Evolutionary conservation across 1,284 basidiomycete species (phyloP), one percentile per base, ranked within the genome.

Genomic region (Xanthoconium separans): DNA sequence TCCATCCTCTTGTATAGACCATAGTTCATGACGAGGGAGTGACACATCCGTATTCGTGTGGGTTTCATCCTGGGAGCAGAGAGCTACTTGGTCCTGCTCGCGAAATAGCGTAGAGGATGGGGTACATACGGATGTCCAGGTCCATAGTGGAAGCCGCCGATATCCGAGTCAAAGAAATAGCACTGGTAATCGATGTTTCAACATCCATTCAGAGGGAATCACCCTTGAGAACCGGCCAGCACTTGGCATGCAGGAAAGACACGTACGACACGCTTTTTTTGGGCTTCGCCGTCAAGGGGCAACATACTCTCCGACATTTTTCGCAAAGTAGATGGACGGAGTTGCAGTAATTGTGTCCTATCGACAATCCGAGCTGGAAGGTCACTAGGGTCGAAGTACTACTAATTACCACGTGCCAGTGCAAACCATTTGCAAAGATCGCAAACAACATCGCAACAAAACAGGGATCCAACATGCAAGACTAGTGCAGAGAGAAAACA

Each of bases 21-120:
- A 70, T 98, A 99, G 77, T 99, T 99, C 97, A 99, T 99, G 53
- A 99, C 96, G 39, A 99, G 82, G 10, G 95, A 96, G 75, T 99
- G 97, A 69, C 95, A 98, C 97, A 99, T 99, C 62, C 96, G 89
- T 77, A 99, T 98, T 22, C 96, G 82, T 22, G 93, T 95, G 12
- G 95, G 95, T 72, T 98, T 97, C 94, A 97, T 97, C 41, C 89
- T 92, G 52, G 31, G 30, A 47, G 27, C 34, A 41, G 57, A 49
- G 58, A 48, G 27, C 7, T 27, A 37, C 47, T 56, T 15, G 46
- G 53, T 33, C 31, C 27, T 30, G 37, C 7, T 40, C 47, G 40
- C 11, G 20, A 27, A 42, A 44, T 5, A 29, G 37, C 20, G 46
- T 22, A 39, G 24, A 8, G 15, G 10, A 50, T 20, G 20, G 39